phyloP scores from a whole-genome alignment of 805 yeast species.

The Spathaspora sp. region DNA sequence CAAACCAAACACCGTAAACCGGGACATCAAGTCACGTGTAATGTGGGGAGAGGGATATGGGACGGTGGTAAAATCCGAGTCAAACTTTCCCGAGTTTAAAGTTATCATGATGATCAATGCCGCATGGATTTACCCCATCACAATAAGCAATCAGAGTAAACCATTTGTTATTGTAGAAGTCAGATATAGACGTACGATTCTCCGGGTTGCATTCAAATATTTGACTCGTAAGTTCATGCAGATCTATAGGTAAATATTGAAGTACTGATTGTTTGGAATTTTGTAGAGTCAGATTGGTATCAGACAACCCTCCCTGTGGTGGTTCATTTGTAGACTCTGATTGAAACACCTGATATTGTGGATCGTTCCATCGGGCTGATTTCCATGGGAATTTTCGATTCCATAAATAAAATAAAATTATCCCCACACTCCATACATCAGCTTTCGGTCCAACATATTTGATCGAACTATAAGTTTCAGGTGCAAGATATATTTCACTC shows the following conservation, averaged over 20 bases:
- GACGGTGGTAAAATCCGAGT: not conserved
- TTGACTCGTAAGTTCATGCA: slow-evolving; percentile 6
- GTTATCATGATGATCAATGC: slow-evolving; percentile 3
- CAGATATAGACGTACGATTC: slow-evolving; percentile 5
- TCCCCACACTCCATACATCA: slow-evolving; percentile 52
- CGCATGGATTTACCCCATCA: slow-evolving; percentile 6
- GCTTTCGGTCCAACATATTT: slow-evolving; percentile 37
- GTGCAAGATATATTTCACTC: slow-evolving; percentile 42
- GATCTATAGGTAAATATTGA: slow-evolving; percentile 6
- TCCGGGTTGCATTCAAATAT: slow-evolving; percentile 8
- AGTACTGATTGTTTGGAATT: slow-evolving; percentile 3
- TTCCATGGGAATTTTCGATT: slow-evolving; percentile 45
- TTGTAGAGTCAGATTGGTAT: not conserved
- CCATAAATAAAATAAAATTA: slow-evolving; percentile 32
- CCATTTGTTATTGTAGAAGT: slow-evolving; percentile 9
- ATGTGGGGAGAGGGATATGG: not conserved
- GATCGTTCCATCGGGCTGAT: slow-evolving; percentile 33
- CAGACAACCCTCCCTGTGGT: not conserved
- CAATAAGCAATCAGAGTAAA: slow-evolving; percentile 7
- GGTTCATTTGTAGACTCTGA: not conserved
- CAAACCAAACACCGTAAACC: not conserved
- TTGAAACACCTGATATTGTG: slow-evolving; percentile 12
- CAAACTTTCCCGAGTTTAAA: not conserved
- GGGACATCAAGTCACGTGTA: not conserved
- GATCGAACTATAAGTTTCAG: slow-evolving; percentile 38